Conservation (phyloP, 148 eudicot species). For the Persicaria tinctoria region DNA sequence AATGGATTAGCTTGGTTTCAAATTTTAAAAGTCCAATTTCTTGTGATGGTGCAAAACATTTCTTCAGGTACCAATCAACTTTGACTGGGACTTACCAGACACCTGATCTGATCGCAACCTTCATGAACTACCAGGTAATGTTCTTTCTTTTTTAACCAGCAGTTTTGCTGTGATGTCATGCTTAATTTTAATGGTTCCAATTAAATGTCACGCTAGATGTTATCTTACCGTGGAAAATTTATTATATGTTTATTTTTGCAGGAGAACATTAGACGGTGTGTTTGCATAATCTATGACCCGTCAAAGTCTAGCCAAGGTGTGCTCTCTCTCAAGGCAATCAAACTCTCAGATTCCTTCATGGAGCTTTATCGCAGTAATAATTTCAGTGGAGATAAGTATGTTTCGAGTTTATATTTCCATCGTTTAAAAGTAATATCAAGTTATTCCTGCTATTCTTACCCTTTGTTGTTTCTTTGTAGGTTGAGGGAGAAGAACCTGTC, state of each 20-base stretch:
- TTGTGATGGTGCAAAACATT: constrained; percentile 2
- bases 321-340: constrained; percentile 59
- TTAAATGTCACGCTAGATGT: not conserved
- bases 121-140: constrained; percentile 94
- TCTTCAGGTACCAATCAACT: constrained; percentile 88
- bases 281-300: constrained; percentile 95
- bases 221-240: not conserved
- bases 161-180: not conserved
- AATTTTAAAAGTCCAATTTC: not conserved
- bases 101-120: constrained; percentile 88
- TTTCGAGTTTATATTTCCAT: constrained; percentile 26
- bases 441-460: constrained; percentile 8
- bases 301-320: constrained; percentile 95
- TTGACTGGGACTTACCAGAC: constrained; percentile 82
- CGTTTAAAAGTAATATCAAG: not conserved
- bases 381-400: constrained; percentile 94
- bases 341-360: constrained; percentile 97
- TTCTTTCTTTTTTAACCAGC: not conserved
- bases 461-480: constrained; percentile 32
- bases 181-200: not conserved
- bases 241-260: constrained; percentile 27
- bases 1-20: not conserved
- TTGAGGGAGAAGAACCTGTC: constrained; percentile 93
- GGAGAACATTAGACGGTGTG: constrained; percentile 96
- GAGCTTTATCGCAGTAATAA: constrained; percentile 79